Evolutionary conservation across 2,329 filamentous ascomycete genomes (phyloP).

Genomic region (Fusarium setosum): DNA sequence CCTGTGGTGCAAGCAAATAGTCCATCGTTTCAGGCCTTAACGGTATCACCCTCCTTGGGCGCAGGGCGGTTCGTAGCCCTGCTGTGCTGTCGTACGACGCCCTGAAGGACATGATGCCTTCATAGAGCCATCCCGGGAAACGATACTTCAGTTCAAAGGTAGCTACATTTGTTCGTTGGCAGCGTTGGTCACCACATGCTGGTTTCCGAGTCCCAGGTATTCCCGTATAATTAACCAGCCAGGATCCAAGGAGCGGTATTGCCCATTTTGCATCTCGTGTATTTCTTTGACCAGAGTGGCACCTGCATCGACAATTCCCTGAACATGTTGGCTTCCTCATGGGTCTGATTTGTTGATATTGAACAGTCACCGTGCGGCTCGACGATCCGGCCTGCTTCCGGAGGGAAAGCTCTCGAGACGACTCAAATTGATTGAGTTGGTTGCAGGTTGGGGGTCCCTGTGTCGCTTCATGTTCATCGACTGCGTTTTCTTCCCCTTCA

Average conservation of each 20-base stretch:
- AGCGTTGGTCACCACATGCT: not conserved
- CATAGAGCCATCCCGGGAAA: not conserved
- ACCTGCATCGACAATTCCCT: not conserved
- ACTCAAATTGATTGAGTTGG: not conserved
- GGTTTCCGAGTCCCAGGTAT: not conserved
- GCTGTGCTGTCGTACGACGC: not conserved
- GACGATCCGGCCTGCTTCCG: not conserved
- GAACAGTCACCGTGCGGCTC: not conserved
- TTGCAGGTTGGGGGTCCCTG: not conserved
- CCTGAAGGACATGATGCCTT: not conserved
- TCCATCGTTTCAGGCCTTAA: accelerated
- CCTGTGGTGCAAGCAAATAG: not conserved
- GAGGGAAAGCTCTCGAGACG: not conserved
- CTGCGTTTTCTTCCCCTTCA: not conserved
- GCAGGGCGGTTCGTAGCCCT: not conserved
- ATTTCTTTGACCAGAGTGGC: not conserved
- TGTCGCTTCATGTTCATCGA: not conserved
- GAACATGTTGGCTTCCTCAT: not conserved
- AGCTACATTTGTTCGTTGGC: not conserved
- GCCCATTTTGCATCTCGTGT: not conserved
- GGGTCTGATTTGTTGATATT: not conserved
- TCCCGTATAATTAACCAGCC: not conserved
- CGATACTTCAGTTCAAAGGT: not conserved
- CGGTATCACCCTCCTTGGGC: not conserved
- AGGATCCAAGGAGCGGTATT: not conserved